A percentile compares a stretch with the other conserved stretches of the same genome.
Evolutionary conservation across 495 filamentous ascomycete species (phyloP).

Genomic region (Penicillium coffeae): DNA sequence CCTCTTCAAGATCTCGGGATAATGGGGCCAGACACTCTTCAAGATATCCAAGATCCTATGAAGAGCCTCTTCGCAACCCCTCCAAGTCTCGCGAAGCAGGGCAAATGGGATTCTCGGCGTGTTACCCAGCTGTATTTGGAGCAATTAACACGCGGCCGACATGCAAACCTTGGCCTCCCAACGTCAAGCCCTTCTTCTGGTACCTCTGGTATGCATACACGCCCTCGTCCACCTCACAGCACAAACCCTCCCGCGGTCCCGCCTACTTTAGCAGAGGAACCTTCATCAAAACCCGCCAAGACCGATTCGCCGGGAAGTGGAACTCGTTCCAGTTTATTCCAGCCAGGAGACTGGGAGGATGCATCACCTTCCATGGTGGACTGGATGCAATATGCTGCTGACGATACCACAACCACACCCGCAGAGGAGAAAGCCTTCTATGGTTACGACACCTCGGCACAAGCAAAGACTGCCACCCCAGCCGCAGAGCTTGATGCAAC

Average conservation of each 20-base stretch:
- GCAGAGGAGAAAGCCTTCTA: conserved; percentile 11
- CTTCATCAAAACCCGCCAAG: conserved; percentile 32
- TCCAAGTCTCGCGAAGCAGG: conserved; percentile 47
- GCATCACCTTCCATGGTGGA: conserved; percentile 55
- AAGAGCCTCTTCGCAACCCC: conserved; percentile 20
- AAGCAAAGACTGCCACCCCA: conserved; percentile 8
- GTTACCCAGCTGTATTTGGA: conserved; percentile 53
- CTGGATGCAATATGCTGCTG: conserved; percentile 49
- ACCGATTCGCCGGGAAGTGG: background rate
- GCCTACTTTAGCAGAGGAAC: conserved; percentile 35
- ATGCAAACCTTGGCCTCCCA: background rate
- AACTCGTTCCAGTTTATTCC: conserved; percentile 37
- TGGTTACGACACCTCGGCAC: conserved; percentile 15
- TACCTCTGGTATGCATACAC: background rate
- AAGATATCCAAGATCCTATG: conserved; percentile 1
- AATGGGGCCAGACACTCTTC: conserved; percentile 17
- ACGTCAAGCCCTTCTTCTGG: background rate
- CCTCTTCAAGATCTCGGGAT: conserved; percentile 20
- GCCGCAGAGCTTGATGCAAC: background rate
- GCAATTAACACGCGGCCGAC: conserved; percentile 37
- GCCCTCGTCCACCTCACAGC: background rate
- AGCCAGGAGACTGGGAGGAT: conserved; percentile 51
- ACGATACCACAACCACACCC: conserved; percentile 29
- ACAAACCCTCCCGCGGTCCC: background rate
- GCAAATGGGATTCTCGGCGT: conserved; percentile 51